phyloP scores from a whole-genome alignment of 768 basidiomycete genomes.

The Daedaleopsis sinensis region DNA sequence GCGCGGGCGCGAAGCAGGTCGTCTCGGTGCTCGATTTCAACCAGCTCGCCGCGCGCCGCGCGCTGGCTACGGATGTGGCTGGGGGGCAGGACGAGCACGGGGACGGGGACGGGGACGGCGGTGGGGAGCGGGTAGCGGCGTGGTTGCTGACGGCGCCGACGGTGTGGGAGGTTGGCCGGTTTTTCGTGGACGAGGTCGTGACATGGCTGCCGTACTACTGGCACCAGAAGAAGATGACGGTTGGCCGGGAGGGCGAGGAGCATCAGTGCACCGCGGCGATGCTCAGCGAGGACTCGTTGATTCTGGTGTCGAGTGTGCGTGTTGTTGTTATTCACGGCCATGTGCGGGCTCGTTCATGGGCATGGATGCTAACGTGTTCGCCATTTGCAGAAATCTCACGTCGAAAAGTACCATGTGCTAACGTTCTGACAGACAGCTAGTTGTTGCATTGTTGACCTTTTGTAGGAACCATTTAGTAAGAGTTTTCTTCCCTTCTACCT shows the following conservation, averaged over 20 bases:
- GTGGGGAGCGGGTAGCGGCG: no score
- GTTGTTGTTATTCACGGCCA: no score
- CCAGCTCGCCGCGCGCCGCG: conserved; percentile 34
- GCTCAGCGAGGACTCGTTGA: conserved; percentile 59
- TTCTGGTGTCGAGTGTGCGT: conserved; percentile 43
- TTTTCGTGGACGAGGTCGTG: conserved; percentile 31
- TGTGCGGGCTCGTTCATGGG: no score
- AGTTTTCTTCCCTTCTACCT: no score
- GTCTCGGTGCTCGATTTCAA: conserved; percentile 57
- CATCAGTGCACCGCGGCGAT: conserved; percentile 39
- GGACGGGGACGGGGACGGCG: background rate
- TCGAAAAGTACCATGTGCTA: conserved; percentile 27
- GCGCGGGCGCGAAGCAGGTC: conserved; percentile 20
- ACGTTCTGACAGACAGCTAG: conserved; percentile 23
- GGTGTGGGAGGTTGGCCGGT: background rate
- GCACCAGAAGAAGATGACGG: conserved; percentile 28
- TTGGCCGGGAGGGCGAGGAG: conserved; percentile 6
- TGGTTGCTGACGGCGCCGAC: background rate
- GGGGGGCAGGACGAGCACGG: conserved; percentile 1
- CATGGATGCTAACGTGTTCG: background rate
- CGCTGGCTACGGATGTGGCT: no score
- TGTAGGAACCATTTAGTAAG: no score
- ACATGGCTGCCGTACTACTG: conserved; percentile 55
- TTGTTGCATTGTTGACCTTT: no score
- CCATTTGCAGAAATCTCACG: conserved; percentile 10